Evolutionary conservation across 176 grass and related monocot species (phyloP).

Genomic region (Oryza meridionalis): DNA sequence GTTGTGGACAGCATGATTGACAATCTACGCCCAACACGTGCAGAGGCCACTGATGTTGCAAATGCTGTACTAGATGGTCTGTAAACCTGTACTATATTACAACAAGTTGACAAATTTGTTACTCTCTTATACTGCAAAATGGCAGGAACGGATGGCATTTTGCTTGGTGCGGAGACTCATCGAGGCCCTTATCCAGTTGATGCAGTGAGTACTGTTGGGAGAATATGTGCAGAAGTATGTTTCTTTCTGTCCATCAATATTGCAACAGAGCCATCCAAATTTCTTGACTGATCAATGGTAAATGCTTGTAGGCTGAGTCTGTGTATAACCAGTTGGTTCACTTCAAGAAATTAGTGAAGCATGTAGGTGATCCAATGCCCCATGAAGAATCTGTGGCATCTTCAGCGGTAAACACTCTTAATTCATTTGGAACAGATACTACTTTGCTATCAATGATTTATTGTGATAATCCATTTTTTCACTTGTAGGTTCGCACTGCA

Average conservation of each 20-base stretch:
- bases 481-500: conserved; percentile 79
- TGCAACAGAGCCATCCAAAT: conserved; percentile 7
- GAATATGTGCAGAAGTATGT: conserved; percentile 92
- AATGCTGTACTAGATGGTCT: conserved; percentile 96
- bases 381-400: conserved; percentile 95
- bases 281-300: conserved; percentile 33
- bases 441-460: neutral
- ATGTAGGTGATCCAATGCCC: conserved; percentile 82
- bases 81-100: conserved; percentile 27
- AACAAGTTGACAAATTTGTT: neutral
- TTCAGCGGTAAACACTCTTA: conserved; percentile 62
- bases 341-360: conserved; percentile 83
- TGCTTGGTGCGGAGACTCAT: conserved; percentile 91
- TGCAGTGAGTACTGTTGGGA: conserved; percentile 82
- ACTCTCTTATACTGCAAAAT: conserved; percentile 17
- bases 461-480: neutral
- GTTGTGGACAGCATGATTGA: conserved; percentile 97
- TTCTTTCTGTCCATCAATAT: conserved; percentile 18
- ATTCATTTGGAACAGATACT: conserved; percentile 15
- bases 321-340: conserved; percentile 86
- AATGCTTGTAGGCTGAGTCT: conserved; percentile 69
- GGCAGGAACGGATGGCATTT: conserved; percentile 95
- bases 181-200: conserved; percentile 95
- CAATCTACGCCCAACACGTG: conserved; percentile 94
- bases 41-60: conserved; percentile 97